phyloP scores from a whole-genome alignment of 1,139 yeast genomes.

The Candida sp. region DNA sequence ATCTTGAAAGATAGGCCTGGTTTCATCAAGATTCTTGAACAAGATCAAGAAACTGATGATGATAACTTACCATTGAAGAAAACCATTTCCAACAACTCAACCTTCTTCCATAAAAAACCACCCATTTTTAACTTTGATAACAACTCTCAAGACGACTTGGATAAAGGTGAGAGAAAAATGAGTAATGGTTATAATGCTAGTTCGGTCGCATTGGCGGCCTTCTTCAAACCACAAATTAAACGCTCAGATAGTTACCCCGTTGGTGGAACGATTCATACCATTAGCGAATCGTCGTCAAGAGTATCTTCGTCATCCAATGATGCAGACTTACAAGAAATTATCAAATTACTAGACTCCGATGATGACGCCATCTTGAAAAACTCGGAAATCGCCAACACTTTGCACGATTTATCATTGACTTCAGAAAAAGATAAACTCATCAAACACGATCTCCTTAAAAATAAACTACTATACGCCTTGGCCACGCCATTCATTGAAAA shows the following conservation, averaged over 20 bases:
- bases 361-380: slow-evolving; percentile 23
- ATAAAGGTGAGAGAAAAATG: slow-evolving; percentile 7
- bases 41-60: neutral
- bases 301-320: slow-evolving; percentile 3
- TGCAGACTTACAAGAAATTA: slow-evolving; percentile 43
- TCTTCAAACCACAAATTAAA: slow-evolving; percentile 41
- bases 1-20: slow-evolving; percentile 64
- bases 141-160: slow-evolving; percentile 20
- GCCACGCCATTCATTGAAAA: slow-evolving; percentile 72
- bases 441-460: slow-evolving; percentile 44
- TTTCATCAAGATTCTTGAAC: slow-evolving; percentile 24
- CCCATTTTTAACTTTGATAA: slow-evolving; percentile 11
- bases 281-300: neutral
- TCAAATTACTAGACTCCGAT: slow-evolving; percentile 39
- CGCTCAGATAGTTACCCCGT: slow-evolving; percentile 36
- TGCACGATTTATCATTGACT: slow-evolving; percentile 55
- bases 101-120: slow-evolving; percentile 1
- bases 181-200: slow-evolving; percentile 41
- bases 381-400: slow-evolving; percentile 46
- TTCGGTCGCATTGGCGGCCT: slow-evolving; percentile 61
- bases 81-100: neutral
- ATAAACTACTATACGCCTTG: slow-evolving; percentile 58
- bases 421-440: slow-evolving; percentile 21
- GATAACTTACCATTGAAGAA: neutral
- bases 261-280: slow-evolving; percentile 15